These are phyloP conservation scores for Debaryomyces castellii DNA, from an alignment of 805 yeast genomes.

Conservation along the genomic window DNA sequence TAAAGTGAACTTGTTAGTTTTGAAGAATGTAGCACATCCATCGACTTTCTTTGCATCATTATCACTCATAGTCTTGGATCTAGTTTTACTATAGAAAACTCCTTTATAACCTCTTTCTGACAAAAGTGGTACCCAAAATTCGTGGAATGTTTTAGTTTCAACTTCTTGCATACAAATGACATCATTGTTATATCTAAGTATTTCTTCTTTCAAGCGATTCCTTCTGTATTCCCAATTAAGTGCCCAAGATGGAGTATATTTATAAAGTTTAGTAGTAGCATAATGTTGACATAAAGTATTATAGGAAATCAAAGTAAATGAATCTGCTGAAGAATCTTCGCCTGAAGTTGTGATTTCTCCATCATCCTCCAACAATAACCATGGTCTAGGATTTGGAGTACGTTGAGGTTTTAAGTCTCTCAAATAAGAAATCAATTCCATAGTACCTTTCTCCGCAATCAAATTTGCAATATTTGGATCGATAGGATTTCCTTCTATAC, in stretches of 20 bases:
- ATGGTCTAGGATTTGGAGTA: constrained; percentile 73
- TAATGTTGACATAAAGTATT: constrained; percentile 94
- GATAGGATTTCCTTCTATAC: constrained; percentile 91
- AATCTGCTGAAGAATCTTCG: constrained; percentile 31
- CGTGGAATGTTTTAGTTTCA: constrained; percentile 81
- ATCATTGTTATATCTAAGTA: constrained; percentile 65
- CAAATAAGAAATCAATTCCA: constrained; percentile 73
- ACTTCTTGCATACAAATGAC: constrained; percentile 93
- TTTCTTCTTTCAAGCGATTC: constrained; percentile 70
- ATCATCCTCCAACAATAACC: constrained; percentile 78
- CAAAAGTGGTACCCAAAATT: constrained; percentile 80
- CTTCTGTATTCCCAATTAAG: constrained; percentile 89
- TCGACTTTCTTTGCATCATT: constrained; percentile 87
- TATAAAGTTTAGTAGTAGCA: constrained; percentile 89
- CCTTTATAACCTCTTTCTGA: constrained; percentile 76
- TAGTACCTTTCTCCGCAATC: constrained; percentile 79
- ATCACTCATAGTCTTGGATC: constrained; percentile 87
- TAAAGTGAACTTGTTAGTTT: constrained; percentile 64
- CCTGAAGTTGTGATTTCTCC: constrained; percentile 52
- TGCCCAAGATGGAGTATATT: constrained; percentile 97
- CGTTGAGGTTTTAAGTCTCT: constrained; percentile 79
- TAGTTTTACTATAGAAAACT: constrained; percentile 78
- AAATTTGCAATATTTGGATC: constrained; percentile 63
- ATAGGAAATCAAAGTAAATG: constrained; percentile 80
- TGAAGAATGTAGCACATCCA: constrained; percentile 96